Base-by-base conservation (phyloP, 768 basidiomycete genomes). In the Agrocybe pediades region DNA sequence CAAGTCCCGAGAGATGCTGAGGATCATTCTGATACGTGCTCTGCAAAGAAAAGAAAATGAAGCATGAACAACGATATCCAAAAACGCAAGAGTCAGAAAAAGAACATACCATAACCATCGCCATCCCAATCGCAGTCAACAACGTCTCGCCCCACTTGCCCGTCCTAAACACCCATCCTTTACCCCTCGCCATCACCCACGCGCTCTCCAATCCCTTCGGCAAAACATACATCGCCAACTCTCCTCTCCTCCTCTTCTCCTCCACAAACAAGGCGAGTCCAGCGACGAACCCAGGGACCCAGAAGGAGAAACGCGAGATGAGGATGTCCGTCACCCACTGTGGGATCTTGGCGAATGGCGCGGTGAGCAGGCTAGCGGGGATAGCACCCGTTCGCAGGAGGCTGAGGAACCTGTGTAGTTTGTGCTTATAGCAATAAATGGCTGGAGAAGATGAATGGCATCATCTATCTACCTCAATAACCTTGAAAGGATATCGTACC, bases 161-260 rank as follows among this genome's bases (percentile, higher is more conserved):
- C 26, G 86, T 86, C 58, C 77, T 76, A 56, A 86, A 83, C 42
- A 95, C 88, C 71, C 83, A 84, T 1, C 90, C 88, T 56, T 85
- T 83, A 13, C 89, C 88, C 21, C 90, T 71, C 8, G 87, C 82
- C 65, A 86, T 84, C 0, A 86, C 77, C 95, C 94, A 98, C n/a
- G 83, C 83, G 49, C 91, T 92, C 74, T 98, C 95, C 29, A 98
- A 68, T 0, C 84, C 92, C 68, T 94, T 92, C 3, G 96, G 96
- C 21, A 98, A 71, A 1, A 86, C 88, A 65, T 89, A 94, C 93
- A 94, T 92, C 56, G 95, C 93, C 58, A 98, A 74, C 71, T 98
- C 96, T 1, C 84, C 89, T 4, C 95, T 80, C n/a, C 96, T 78
- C 62, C 87, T 81, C 73, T 83, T 87, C 64, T 92, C 95, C 64